These are phyloP conservation scores for Scutellaria barbata DNA, from an alignment of 257 asterid genomes.

Conservation along the genomic window DNA sequence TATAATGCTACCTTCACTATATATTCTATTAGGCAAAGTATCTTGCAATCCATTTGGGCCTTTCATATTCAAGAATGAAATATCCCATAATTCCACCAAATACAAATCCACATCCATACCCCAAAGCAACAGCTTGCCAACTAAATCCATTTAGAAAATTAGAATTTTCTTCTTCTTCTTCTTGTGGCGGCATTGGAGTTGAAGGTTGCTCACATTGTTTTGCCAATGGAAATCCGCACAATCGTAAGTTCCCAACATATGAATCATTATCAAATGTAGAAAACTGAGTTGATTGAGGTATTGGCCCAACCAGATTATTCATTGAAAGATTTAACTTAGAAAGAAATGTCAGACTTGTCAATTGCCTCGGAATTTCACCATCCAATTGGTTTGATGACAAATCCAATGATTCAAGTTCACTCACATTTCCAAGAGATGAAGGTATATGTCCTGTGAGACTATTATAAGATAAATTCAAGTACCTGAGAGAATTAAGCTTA, in stretches of 20 bases:
- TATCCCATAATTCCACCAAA: too few relatives aligned
- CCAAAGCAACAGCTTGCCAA: constrained; percentile 16
- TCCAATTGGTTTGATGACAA: too few relatives aligned
- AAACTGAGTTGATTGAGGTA: constrained; percentile 25
- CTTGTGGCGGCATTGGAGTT: background rate
- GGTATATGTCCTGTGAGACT: background rate
- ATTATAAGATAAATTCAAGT: constrained; percentile 17
- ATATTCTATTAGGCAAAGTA: too few relatives aligned
- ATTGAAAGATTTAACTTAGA: constrained; percentile 3
- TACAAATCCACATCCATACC: constrained; percentile 19
- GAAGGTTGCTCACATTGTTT: background rate
- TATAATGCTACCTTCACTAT: too few relatives aligned
- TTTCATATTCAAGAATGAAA: too few relatives aligned
- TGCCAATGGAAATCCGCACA: constrained; percentile 30
- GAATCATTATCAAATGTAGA: constrained; percentile 25
- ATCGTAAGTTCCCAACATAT: constrained; percentile 11
- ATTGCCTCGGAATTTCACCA: background rate
- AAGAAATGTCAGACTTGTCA: constrained; percentile 23
- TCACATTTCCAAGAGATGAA: background rate
- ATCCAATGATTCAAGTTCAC: too few relatives aligned
- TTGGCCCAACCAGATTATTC: constrained; percentile 10
- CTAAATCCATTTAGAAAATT: constrained; percentile 9
- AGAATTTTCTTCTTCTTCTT: background rate
- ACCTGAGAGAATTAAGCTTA: background rate
- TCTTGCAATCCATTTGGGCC: too few relatives aligned